phyloP scores from a whole-genome alignment of 768 basidiomycete species.

The Aureoboletus auriporus region DNA sequence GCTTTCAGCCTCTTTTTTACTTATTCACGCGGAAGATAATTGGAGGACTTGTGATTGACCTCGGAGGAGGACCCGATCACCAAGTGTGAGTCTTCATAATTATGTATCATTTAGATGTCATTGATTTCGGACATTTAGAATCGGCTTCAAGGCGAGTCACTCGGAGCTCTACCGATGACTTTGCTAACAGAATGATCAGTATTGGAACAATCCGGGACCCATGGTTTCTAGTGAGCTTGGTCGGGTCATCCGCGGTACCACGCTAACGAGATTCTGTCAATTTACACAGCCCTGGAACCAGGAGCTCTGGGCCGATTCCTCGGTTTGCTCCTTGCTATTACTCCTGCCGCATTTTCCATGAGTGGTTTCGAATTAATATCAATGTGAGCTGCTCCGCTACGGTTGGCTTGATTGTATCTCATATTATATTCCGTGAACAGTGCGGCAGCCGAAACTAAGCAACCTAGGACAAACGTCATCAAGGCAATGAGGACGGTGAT shows the following conservation, averaged over 20 bases:
- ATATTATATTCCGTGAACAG: constrained; percentile 28
- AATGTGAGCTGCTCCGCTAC: constrained; percentile 39
- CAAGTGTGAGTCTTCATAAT: constrained; percentile 32
- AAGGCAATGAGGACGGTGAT: constrained; percentile 76
- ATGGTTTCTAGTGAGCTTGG: constrained; percentile 19
- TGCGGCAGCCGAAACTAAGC: constrained; percentile 73
- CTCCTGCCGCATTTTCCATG: constrained; percentile 59
- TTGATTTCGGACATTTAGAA: constrained; percentile 8
- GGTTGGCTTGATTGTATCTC: constrained; percentile 1
- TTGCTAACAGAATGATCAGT: constrained; percentile 7
- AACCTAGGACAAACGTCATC: constrained; percentile 73
- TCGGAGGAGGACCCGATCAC: constrained; percentile 57
- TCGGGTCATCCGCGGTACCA: not conserved
- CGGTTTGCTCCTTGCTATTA: constrained; percentile 17
- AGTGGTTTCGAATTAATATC: constrained; percentile 75
- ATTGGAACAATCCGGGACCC: constrained; percentile 22
- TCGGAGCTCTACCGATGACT: too few relatives aligned
- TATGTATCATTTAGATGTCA: constrained; percentile 16
- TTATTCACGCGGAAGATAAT: constrained; percentile 25
- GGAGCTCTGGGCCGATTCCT: constrained; percentile 20
- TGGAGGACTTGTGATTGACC: constrained; percentile 46
- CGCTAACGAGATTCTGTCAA: not conserved
- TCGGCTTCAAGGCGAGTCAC: constrained; percentile 14
- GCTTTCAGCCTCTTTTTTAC: not conserved
- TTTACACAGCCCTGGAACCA: constrained; percentile 14